Evolutionary conservation across 2,329 filamentous ascomycete genomes (phyloP).

Genomic region (Aschersonia sp.): DNA sequence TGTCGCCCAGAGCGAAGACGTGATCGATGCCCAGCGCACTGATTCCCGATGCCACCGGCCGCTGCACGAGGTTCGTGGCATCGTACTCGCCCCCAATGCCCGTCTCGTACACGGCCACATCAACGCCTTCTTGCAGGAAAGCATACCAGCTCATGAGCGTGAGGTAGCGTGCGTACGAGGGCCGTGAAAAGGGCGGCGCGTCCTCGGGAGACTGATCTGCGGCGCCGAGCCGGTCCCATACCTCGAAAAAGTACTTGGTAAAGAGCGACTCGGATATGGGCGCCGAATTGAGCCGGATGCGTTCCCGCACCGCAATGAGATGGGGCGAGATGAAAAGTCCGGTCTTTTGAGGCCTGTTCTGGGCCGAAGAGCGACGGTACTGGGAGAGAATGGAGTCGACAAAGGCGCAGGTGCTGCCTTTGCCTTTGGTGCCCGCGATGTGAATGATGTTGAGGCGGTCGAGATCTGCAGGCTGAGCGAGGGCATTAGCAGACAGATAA

Average conservation of each 20-base stretch:
- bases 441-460: slow-evolving; percentile 52
- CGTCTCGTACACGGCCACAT: slow-evolving; percentile 50
- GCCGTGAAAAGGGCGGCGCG: slow-evolving; percentile 25
- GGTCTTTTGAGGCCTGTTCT: slow-evolving; percentile 22
- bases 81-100: slow-evolving; percentile 56
- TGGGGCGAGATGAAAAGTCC: slow-evolving; percentile 59
- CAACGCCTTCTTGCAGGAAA: slow-evolving; percentile 48
- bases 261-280: slow-evolving; percentile 46
- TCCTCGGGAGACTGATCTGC: slow-evolving; percentile 17
- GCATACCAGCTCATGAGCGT: slow-evolving; percentile 54
- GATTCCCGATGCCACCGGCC: slow-evolving; percentile 44
- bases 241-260: slow-evolving; percentile 51
- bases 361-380: slow-evolving; percentile 22
- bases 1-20: slow-evolving; percentile 45
- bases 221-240: slow-evolving; percentile 42
- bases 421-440: slow-evolving; percentile 64
- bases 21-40: slow-evolving; percentile 58
- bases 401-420: slow-evolving; percentile 59
- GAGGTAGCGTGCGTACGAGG: slow-evolving; percentile 46
- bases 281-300: slow-evolving; percentile 45
- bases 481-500: not conserved
- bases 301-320: slow-evolving; percentile 51
- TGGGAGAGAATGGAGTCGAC: slow-evolving; percentile 45
- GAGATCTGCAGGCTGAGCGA: slow-evolving; percentile 29
- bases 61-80: slow-evolving; percentile 50